Conservation (phyloP, 352 stramenopile genomes). For the Phytophthora lateralis region DNA sequence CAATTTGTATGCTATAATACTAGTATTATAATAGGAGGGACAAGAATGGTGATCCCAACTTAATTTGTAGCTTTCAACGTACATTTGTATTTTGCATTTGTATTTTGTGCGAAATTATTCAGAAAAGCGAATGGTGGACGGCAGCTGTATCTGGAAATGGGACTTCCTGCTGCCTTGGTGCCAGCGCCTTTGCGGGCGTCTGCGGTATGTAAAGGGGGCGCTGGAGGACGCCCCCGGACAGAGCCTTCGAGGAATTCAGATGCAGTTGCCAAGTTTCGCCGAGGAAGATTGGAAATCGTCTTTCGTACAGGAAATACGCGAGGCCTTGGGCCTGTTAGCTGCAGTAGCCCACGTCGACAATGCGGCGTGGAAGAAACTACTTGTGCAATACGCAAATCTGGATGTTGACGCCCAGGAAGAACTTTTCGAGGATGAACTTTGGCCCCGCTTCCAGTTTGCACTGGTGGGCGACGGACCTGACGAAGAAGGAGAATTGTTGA, state of each 20-base stretch:
- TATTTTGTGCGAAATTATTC: not conserved
- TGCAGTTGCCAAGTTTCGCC: conserved; percentile 19
- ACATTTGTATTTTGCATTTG: not conserved
- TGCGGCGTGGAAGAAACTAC: conserved; percentile 24
- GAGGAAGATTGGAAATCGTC: not conserved
- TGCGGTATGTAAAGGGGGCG: conserved; percentile 21
- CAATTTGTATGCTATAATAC: too few relatives aligned
- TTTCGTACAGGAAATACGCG: conserved; percentile 11
- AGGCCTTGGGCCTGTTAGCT: conserved; percentile 22
- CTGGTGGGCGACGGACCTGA: conserved; percentile 9
- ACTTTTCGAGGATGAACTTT: conserved; percentile 18
- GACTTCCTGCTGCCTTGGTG: conserved; percentile 35
- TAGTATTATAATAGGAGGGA: too few relatives aligned
- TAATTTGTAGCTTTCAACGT: not conserved
- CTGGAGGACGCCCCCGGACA: conserved; percentile 15
- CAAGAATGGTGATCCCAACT: too few relatives aligned
- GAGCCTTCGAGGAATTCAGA: conserved; percentile 20
- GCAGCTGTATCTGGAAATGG: conserved; percentile 14
- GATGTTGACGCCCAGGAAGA: conserved; percentile 19
- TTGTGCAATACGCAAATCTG: conserved; percentile 19
- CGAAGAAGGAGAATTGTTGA: conserved; percentile 9
- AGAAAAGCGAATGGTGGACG: conserved; percentile 12
- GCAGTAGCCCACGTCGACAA: conserved; percentile 36
- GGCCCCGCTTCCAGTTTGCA: conserved; percentile 26
- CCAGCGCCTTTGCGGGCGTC: conserved; percentile 1